Evolutionary conservation across 768 basidiomycete genomes (phyloP).

Genomic region (Tephrocybe sp.): DNA sequence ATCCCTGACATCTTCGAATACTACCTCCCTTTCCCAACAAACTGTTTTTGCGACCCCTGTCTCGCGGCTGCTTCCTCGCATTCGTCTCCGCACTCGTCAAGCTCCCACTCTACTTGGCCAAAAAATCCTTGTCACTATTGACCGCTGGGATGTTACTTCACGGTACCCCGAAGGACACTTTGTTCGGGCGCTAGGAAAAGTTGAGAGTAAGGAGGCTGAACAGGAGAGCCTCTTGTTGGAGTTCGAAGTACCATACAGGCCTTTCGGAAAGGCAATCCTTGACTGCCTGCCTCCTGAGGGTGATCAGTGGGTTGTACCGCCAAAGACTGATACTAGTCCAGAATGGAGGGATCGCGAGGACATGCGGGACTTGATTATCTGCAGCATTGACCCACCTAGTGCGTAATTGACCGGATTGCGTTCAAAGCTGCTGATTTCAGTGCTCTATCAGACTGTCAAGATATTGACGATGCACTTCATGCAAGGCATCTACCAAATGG

Average conservation of each 20-base stretch:
- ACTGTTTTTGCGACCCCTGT: constrained; percentile 95
- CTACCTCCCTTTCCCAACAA: constrained; percentile 82
- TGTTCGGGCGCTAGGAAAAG: constrained; percentile 87
- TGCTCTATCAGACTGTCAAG: constrained; percentile 74
- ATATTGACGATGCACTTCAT: constrained; percentile 98
- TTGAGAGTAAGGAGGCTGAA: constrained; percentile 94
- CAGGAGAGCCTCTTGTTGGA: constrained; percentile 92
- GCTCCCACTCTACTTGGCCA: constrained; percentile 85
- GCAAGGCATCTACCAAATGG: constrained; percentile 86
- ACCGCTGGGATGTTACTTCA: constrained; percentile 85
- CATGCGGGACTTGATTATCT: constrained; percentile 80
- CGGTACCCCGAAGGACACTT: constrained; percentile 98
- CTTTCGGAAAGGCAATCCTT: constrained; percentile 94
- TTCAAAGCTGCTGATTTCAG: neutral
- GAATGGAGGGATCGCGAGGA: constrained; percentile 88
- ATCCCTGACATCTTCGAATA: constrained; percentile 76
- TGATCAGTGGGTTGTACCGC: constrained; percentile 90
- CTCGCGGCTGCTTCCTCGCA: constrained; percentile 88
- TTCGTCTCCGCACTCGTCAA: constrained; percentile 93
- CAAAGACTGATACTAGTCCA: constrained; percentile 46
- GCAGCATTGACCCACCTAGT: constrained; percentile 98
- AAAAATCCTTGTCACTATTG: constrained; percentile 95
- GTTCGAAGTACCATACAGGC: constrained; percentile 93
- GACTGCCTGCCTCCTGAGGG: constrained; percentile 90
- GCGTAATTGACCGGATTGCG: constrained; percentile 4